A percentile compares a stretch with the other conserved stretches of the same genome.
phyloP scores from a whole-genome alignment of 2,329 filamentous ascomycete genomes.

The Penicillium frequentans region DNA sequence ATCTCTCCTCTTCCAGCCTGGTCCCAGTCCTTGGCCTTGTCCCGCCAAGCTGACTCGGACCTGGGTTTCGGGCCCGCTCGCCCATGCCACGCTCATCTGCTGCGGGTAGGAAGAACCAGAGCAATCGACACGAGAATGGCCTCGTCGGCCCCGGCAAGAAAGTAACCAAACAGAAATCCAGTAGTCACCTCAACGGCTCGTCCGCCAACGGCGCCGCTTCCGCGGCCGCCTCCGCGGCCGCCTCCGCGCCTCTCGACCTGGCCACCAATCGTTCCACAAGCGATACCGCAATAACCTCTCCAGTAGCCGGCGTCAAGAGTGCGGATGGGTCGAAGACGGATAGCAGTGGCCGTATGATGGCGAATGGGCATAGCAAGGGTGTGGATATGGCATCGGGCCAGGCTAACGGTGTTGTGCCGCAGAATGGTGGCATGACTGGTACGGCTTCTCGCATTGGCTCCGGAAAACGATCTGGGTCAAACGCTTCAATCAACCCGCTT shows the following conservation, averaged over 20 bases:
- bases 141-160: conserved; percentile 76
- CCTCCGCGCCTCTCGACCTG: conserved; percentile 40
- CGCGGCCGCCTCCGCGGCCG: conserved; percentile 36
- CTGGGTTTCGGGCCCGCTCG: conserved; percentile 43
- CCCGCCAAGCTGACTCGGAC: conserved; percentile 51
- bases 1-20: conserved; percentile 33
- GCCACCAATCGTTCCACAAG: conserved; percentile 38
- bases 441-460: conserved; percentile 33
- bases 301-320: conserved; percentile 26
- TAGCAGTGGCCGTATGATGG: conserved; percentile 33
- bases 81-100: conserved; percentile 52
- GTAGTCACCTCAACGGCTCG: conserved; percentile 55
- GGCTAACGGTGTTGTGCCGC: conserved; percentile 29
- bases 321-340: conserved; percentile 35
- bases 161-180: conserved; percentile 59
- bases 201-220: conserved; percentile 44
- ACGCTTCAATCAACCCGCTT: conserved; percentile 65
- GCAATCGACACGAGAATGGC: conserved; percentile 82
- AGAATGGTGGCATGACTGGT: conserved; percentile 31
- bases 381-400: conserved; percentile 38
- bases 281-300: conserved; percentile 34
- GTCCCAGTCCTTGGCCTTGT: conserved; percentile 49
- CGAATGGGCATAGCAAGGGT: conserved; percentile 39
- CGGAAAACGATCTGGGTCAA: conserved; percentile 36
- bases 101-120: conserved; percentile 60